phyloP scores from a whole-genome alignment of 495 filamentous ascomycete genomes.

The Aspergillus homomorphus region DNA sequence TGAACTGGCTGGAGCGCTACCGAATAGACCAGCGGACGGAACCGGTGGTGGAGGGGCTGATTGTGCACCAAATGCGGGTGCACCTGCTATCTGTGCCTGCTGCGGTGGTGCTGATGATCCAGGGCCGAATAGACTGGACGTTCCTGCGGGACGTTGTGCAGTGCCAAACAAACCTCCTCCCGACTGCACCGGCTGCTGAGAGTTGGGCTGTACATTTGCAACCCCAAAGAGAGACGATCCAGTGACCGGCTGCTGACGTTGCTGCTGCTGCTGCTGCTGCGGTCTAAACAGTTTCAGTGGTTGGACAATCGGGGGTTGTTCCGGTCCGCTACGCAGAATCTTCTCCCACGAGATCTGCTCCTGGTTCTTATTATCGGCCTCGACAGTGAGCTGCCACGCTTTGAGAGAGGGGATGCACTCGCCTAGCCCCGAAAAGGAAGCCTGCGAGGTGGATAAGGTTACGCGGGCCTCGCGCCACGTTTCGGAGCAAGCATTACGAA shows the following conservation, averaged over 20 bases:
- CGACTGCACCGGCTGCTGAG: too few species aligned
- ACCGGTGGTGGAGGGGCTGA: too few species aligned
- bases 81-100: too few species aligned
- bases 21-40: too few species aligned
- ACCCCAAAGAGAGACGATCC: too few species aligned
- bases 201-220: too few species aligned
- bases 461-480: slow-evolving; percentile 65
- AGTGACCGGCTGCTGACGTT: background rate
- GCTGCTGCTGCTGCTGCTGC: background rate
- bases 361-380: slow-evolving; percentile 1
- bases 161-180: too few species aligned
- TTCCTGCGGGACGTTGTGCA: too few species aligned
- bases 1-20: too few species aligned
- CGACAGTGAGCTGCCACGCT: slow-evolving; percentile 58
- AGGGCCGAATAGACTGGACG: too few species aligned
- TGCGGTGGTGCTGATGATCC: too few species aligned
- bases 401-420: slow-evolving; percentile 56
- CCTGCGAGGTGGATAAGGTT: slow-evolving; percentile 65
- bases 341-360: slow-evolving; percentile 14
- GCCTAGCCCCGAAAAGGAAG: slow-evolving; percentile 57
- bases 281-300: background rate
- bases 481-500: slow-evolving; percentile 63
- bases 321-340: slow-evolving; percentile 5
- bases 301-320: background rate
- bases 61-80: background rate